Evolutionary conservation across 2,329 filamentous ascomycete species (phyloP).

Genomic region (Aspergillus luchuensis): DNA sequence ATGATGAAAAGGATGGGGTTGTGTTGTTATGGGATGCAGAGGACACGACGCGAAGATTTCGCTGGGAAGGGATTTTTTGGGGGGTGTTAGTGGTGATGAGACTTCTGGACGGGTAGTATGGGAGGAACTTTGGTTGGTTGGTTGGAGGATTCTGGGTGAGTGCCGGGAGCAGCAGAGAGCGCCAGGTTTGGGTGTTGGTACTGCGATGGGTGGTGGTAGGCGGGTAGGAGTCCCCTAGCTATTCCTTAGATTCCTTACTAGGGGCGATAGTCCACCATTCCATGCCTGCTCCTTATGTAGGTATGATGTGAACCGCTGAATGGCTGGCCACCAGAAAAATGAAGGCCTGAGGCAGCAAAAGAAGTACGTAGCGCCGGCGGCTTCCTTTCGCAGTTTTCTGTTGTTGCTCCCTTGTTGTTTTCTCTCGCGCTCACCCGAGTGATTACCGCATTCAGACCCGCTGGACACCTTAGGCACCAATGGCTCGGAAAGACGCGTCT

Average conservation of each 20-base stretch:
- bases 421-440: neutral
- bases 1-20: constrained; percentile 46
- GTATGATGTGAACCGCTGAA: neutral
- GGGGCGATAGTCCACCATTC: constrained; percentile 1
- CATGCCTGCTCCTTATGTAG: neutral
- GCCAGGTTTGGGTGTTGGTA: constrained; percentile 7
- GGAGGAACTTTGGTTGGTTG: constrained; percentile 24
- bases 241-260: constrained; percentile 2
- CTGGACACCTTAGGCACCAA: constrained; percentile 21
- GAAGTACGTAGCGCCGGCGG: too few relatives aligned
- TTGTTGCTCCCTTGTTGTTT: neutral
- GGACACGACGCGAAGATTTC: constrained; percentile 33
- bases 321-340: neutral
- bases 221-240: constrained; percentile 5
- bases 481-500: neutral
- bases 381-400: neutral
- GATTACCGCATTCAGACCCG: constrained; percentile 6
- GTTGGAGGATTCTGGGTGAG: constrained; percentile 20
- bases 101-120: constrained; percentile 27
- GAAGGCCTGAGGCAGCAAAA: neutral
- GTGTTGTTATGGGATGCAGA: constrained; percentile 42
- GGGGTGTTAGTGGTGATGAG: constrained; percentile 26
- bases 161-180: constrained; percentile 20
- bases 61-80: constrained; percentile 37
- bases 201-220: neutral